A percentile compares a stretch with the other conserved stretches of the same genome.
These are phyloP conservation scores for Dujonia santamariae DNA, from an alignment of 1,139 yeast genomes.

Conservation along the genomic window DNA sequence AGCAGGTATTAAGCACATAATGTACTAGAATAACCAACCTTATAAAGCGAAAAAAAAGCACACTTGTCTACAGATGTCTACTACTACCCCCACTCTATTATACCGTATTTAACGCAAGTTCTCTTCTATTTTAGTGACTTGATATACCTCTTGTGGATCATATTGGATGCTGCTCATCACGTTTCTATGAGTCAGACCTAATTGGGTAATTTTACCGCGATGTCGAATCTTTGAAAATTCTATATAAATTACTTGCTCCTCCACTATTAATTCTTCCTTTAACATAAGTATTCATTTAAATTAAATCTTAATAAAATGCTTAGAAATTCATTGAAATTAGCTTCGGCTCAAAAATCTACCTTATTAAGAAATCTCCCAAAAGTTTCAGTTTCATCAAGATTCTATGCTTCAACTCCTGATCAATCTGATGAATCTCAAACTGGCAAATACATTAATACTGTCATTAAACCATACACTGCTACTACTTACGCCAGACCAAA, in stretches of 20 bases:
- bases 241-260: slow-evolving; percentile 5
- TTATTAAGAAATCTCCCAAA: slow-evolving; percentile 17
- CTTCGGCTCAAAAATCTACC: too few species aligned
- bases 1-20: too few species aligned
- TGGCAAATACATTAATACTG: slow-evolving; percentile 31
- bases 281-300: background rate
- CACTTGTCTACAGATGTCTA: too few species aligned
- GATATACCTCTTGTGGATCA: background rate
- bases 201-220: slow-evolving; percentile 34
- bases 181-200: slow-evolving; percentile 12
- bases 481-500: slow-evolving; percentile 84
- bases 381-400: too few species aligned
- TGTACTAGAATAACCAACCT: too few species aligned
- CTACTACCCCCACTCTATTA: too few species aligned
- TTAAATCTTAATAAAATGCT: too few species aligned
- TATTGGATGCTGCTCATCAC: too few species aligned
- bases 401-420: slow-evolving; percentile 11
- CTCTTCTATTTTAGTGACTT: slow-evolving; percentile 1
- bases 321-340: background rate
- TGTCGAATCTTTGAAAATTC: slow-evolving; percentile 22
- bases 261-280: background rate
- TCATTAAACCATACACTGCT: slow-evolving; percentile 58
- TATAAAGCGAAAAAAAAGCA: too few species aligned
- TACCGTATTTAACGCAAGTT: background rate
- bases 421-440: slow-evolving; percentile 19